Evolutionary conservation across 495 filamentous ascomycete species (phyloP).

Genomic region (Hyaloscypha hepaticicola): DNA sequence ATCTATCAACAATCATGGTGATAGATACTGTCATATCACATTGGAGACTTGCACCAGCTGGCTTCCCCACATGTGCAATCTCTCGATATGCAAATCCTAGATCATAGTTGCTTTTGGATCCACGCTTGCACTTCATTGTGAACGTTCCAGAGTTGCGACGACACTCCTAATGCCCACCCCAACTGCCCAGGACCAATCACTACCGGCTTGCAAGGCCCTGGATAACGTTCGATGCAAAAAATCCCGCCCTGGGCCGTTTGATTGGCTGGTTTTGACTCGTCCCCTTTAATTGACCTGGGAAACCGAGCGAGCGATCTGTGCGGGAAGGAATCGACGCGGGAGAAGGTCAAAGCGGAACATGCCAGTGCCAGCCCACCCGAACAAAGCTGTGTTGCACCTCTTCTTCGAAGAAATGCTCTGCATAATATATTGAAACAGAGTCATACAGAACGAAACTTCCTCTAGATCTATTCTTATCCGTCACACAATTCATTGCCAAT

Average conservation of each 20-base stretch:
- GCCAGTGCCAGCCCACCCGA: neutral
- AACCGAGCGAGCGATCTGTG: neutral
- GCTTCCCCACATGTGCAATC: neutral
- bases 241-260: neutral
- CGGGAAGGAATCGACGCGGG: neutral
- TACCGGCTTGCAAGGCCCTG: neutral
- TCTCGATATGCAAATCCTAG: neutral
- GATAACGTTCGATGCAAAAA: neutral
- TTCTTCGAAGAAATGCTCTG: neutral
- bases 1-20: neutral
- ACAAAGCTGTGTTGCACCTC: constrained; percentile 1
- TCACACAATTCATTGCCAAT: constrained; percentile 8
- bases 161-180: neutral
- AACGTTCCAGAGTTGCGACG: neutral
- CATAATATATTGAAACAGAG: neutral
- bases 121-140: neutral
- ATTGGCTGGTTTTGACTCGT: neutral
- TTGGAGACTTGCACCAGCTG: too few relatives aligned
- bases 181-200: neutral
- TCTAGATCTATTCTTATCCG: neutral
- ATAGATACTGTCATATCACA: neutral
- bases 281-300: neutral
- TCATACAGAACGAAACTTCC: constrained; percentile 4
- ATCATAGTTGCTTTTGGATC: neutral
- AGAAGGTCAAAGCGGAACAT: constrained; percentile 1